A percentile compares a stretch with the other conserved stretches of the same genome.
Conservation (phyloP, 1,284 basidiomycete species). For the Garcileccinum viscosum region DNA sequence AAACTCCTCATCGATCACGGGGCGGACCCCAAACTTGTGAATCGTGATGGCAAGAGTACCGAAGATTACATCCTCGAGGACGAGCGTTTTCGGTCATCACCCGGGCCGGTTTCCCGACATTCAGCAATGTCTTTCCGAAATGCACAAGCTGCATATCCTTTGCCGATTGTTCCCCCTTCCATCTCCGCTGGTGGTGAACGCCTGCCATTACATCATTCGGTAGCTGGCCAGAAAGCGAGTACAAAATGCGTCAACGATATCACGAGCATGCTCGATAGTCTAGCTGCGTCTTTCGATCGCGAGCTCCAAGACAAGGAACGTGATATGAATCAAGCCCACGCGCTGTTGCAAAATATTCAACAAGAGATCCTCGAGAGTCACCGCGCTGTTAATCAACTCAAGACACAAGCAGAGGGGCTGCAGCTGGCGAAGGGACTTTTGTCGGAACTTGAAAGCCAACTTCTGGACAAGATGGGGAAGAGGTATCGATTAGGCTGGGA, state of each 20-base stretch:
- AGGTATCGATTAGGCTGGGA: conserved; percentile 89
- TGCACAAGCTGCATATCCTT: conserved; percentile 52
- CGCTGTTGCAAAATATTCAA: conserved; percentile 87
- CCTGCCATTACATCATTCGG: conserved; percentile 84
- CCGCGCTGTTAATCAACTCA: conserved; percentile 75
- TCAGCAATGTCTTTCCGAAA: conserved; percentile 73
- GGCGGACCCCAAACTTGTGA: conserved; percentile 94
- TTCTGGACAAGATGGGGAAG: conserved; percentile 79
- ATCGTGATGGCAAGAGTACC: conserved; percentile 95
- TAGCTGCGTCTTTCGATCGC: conserved; percentile 93
- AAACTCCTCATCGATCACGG: conserved; percentile 96
- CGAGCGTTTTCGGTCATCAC: conserved; percentile 94
- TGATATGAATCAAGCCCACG: conserved; percentile 90
- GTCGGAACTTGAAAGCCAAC: conserved; percentile 67
- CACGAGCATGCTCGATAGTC: conserved; percentile 84
- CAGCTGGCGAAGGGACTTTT: conserved; percentile 68
- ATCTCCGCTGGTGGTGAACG: conserved; percentile 59
- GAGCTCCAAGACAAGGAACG: conserved; percentile 93
- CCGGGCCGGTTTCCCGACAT: conserved; percentile 72
- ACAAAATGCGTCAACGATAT: conserved; percentile 87
- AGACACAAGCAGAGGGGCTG: conserved; percentile 72
- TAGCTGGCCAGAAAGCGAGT: conserved; percentile 87
- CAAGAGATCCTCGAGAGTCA: conserved; percentile 91
- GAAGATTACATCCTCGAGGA: conserved; percentile 99
- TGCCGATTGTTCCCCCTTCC: conserved; percentile 47